Evolutionary conservation across 2,329 filamentous ascomycete species (phyloP).

Genomic region (Tolypocladium tundrense): DNA sequence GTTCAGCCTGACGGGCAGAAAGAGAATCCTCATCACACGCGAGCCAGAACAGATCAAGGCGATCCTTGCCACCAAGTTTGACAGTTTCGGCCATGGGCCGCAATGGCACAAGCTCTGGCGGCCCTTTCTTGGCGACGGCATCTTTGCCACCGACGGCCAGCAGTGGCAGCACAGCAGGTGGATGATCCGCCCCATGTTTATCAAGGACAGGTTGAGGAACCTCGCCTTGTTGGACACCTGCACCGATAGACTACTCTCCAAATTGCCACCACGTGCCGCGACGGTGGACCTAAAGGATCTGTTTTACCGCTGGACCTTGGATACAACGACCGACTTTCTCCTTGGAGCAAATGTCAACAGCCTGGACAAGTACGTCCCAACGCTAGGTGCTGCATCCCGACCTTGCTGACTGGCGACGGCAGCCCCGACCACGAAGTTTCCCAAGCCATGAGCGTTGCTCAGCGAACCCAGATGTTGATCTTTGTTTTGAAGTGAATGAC

Average conservation of each 20-base stretch:
- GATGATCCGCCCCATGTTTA: constrained; percentile 45
- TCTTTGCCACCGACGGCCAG: constrained; percentile 42
- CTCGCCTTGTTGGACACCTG: constrained; percentile 51
- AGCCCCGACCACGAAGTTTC: constrained; percentile 52
- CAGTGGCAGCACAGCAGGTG: constrained; percentile 43
- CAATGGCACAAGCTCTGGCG: constrained; percentile 31
- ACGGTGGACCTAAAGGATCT: constrained; percentile 50
- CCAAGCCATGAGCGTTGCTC: constrained; percentile 59
- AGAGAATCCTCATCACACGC: constrained; percentile 30
- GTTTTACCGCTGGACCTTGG: constrained; percentile 56
- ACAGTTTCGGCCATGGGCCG: constrained; percentile 38
- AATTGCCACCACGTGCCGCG: constrained; percentile 42
- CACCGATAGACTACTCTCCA: constrained; percentile 44
- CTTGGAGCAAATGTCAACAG: constrained; percentile 48
- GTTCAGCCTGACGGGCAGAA: constrained; percentile 9
- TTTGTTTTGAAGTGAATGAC: constrained; percentile 32
- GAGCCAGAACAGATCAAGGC: constrained; percentile 50
- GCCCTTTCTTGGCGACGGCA: constrained; percentile 43
- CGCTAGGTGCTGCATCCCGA: background rate
- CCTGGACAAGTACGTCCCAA: constrained; percentile 24
- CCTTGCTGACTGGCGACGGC: background rate
- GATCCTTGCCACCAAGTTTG: constrained; percentile 44
- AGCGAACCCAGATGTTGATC: constrained; percentile 54
- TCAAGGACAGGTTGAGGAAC: constrained; percentile 34
- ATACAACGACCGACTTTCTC: constrained; percentile 58